Conservation (phyloP, 768 basidiomycete species). For the Stropharia rugosoannulata region DNA sequence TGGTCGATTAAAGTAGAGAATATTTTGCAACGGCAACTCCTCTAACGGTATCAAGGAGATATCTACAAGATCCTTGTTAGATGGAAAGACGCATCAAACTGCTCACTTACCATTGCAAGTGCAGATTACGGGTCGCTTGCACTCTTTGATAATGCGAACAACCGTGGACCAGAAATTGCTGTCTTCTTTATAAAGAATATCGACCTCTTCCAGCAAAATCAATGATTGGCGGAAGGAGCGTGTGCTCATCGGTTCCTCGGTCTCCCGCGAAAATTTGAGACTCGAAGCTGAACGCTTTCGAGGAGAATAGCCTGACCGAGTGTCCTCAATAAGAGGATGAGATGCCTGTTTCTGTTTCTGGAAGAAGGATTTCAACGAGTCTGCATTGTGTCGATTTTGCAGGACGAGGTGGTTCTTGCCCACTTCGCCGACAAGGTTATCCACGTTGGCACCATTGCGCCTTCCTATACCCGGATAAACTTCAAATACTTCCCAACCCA, state of each 20-base stretch:
- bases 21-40: constrained; percentile 77
- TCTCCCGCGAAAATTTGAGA: constrained; percentile 1
- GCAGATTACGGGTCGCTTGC: constrained; percentile 85
- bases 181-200: constrained; percentile 89
- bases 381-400: constrained; percentile 21
- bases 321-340: constrained; percentile 5
- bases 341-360: constrained; percentile 11
- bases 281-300: constrained; percentile 15
- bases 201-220: constrained; percentile 93
- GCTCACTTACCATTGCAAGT: constrained; percentile 86
- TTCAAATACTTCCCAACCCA: constrained; percentile 96
- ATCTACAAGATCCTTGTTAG: constrained; percentile 44
- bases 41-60: constrained; percentile 63
- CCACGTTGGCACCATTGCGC: constrained; percentile 76
- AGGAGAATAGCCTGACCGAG: constrained; percentile 19
- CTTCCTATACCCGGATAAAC: constrained; percentile 95
- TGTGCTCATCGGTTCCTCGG: constrained; percentile 14
- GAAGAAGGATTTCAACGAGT: constrained; percentile 18
- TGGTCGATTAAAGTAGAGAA: constrained; percentile 65
- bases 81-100: background rate
- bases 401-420: constrained; percentile 87
- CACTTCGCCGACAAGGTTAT: constrained; percentile 84
- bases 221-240: constrained; percentile 71
- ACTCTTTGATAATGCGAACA: constrained; percentile 76
- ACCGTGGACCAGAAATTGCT: constrained; percentile 83